Conservation (phyloP, 495 filamentous ascomycete genomes). For the Penicillium parvum region DNA sequence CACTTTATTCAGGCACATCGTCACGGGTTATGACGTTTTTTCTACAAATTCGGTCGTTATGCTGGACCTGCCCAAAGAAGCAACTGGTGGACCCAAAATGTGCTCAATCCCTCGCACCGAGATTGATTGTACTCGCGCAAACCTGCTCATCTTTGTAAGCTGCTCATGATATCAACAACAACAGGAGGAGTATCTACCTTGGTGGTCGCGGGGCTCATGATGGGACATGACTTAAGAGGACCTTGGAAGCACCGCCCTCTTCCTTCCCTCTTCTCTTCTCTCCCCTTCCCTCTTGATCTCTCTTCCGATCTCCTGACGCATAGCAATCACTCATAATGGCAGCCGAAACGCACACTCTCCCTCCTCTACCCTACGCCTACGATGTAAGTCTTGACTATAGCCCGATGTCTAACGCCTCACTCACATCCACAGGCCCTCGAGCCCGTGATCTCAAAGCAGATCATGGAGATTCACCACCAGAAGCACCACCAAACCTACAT, state of each 20-base stretch:
- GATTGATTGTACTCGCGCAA: neutral
- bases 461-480: constrained; percentile 84
- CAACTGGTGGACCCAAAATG: constrained; percentile 13
- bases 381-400: constrained; percentile 28
- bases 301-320: neutral
- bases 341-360: constrained; percentile 27
- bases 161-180: neutral
- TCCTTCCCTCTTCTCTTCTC: neutral
- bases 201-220: constrained; percentile 4
- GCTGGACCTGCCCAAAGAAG: no score
- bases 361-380: constrained; percentile 42
- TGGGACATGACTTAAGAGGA: constrained; percentile 10
- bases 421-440: constrained; percentile 64
- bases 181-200: no score
- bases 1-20: no score
- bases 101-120: constrained; percentile 21
- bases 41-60: no score
- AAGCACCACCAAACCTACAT: constrained; percentile 67
- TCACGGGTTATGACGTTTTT: no score
- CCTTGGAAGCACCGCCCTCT: constrained; percentile 10
- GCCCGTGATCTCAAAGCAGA: constrained; percentile 86
- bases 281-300: neutral
- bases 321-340: constrained; percentile 7
- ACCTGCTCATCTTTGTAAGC: neutral
- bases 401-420: neutral